Evolutionary conservation across 1,284 basidiomycete species (phyloP), one percentile per base, ranked within the genome.

Genomic region (Ustanciosporium gigantosporum): DNA sequence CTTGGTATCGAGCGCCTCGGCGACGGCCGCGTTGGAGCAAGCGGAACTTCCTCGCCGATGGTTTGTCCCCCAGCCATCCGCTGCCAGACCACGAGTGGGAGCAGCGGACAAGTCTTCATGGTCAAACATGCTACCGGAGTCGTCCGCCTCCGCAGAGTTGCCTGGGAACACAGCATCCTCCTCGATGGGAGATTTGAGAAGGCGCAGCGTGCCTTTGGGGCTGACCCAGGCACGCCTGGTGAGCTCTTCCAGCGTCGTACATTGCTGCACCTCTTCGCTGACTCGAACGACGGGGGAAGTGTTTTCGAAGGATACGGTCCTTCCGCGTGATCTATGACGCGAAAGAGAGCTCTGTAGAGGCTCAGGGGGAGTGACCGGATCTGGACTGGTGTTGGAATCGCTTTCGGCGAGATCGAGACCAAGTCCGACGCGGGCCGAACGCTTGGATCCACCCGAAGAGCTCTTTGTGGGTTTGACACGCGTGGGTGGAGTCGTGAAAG

Each of bases 191-290:
- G 60, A 65, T 29, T 38, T 45, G 39, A 65, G 55, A 43, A 69
- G 46, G 20, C 67, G 58, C 38, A 71, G 37, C 16, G 60, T 68
- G 6, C 68, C 68, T 14, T 43, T 48, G 2, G 64, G 51, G 17
- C 66, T 66, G 16, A 71, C 59, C 50, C 68, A 68, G n/a, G 68
- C 68, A 38, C 64, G 59, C 13, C 59, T 58, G 34, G 60, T 71
- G 32, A 71, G 61, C 16, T 65, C 60, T 23, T 65, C 60, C 34
- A 65, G 50, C 9, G 60, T 52, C 16, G 55, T 24, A 32, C 55
- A 58, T 15, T 53, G 32, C 11, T 50, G 39, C n/a, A 47, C 50
- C 31, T 58, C 53, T 13, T 52, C 52, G 20, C 48, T 52, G 27
- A 62, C 48, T 14, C 45, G 52, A n/a, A 52, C 38, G 25, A 58